phyloP scores from a whole-genome alignment of 75 land plant genomes.

The Cunninghamia lanceolata region DNA sequence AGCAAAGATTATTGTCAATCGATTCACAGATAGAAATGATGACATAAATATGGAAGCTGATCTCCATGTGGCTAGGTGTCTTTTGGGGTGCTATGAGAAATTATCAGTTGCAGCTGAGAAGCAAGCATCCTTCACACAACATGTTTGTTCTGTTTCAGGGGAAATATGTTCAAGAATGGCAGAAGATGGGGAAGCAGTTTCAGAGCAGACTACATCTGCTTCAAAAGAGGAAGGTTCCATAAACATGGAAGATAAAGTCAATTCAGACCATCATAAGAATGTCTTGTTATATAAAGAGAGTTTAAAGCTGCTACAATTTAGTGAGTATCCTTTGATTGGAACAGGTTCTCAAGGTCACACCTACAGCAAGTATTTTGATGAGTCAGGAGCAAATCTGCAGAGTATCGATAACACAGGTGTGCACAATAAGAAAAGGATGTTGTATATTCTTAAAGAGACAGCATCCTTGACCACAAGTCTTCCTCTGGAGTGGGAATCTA shows the following conservation, averaged over 20 bases:
- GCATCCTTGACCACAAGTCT: slow-evolving; percentile 25
- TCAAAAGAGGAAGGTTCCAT: background rate
- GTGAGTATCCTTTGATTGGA: slow-evolving; percentile 15
- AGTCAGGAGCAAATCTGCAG: slow-evolving; percentile 11
- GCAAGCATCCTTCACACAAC: background rate
- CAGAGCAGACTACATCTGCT: background rate
- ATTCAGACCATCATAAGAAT: background rate
- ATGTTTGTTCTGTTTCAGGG: slow-evolving; percentile 3
- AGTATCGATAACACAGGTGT: slow-evolving; percentile 21
- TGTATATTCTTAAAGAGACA: slow-evolving; percentile 30
- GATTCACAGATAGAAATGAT: slow-evolving; percentile 2
- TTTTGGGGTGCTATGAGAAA: slow-evolving; percentile 27
- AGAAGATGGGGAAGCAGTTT: slow-evolving; percentile 2
- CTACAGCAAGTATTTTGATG: slow-evolving; percentile 23
- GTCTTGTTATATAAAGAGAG: slow-evolving; percentile 20
- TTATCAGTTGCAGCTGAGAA: slow-evolving; percentile 9
- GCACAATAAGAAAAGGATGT: slow-evolving; percentile 29
- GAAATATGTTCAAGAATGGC: slow-evolving; percentile 7
- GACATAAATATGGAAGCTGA: slow-evolving; percentile 16
- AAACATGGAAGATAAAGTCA: background rate
- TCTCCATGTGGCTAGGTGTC: slow-evolving; percentile 13
- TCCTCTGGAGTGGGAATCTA: slow-evolving; percentile 48
- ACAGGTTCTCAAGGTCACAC: slow-evolving; percentile 22
- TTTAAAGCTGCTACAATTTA: slow-evolving; percentile 24
- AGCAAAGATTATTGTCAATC: slow-evolving; percentile 21